phyloP scores from a whole-genome alignment of 78 protist genomes.

The Protostelium mycophagum region DNA sequence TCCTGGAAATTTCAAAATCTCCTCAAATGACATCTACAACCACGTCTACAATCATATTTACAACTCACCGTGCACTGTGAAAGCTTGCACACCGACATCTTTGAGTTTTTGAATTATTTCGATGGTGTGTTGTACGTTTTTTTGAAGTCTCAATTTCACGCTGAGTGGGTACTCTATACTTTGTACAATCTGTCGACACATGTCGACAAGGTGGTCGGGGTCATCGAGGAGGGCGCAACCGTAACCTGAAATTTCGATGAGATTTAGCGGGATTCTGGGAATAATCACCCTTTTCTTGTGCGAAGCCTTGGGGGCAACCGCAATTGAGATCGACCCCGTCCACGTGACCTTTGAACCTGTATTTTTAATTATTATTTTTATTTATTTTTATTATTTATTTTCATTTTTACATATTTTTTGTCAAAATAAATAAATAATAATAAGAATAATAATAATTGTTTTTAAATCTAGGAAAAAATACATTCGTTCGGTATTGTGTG shows the following conservation, averaged over 20 bases:
- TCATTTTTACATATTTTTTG: no score
- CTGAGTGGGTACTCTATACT: neutral
- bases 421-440: no score
- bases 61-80: constrained; percentile 5
- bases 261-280: no score
- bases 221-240: neutral
- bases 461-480: no score
- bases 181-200: neutral
- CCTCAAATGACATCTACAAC: no score
- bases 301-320: constrained; percentile 6
- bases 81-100: constrained; percentile 10
- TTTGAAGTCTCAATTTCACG: neutral
- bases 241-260: neutral
- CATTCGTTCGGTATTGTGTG: no score
- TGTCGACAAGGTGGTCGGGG: neutral
- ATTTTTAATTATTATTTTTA: neutral
- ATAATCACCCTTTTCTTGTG: neutral
- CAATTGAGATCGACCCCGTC: constrained; percentile 10
- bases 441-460: no score
- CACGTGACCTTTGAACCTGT: constrained; percentile 8
- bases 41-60: no score
- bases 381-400: no score
- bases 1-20: neutral
- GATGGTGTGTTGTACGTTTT: neutral
- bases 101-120: neutral